phyloP scores from a whole-genome alignment of 1,284 basidiomycete species.

The Mycosarcoma mackinlayi region DNA sequence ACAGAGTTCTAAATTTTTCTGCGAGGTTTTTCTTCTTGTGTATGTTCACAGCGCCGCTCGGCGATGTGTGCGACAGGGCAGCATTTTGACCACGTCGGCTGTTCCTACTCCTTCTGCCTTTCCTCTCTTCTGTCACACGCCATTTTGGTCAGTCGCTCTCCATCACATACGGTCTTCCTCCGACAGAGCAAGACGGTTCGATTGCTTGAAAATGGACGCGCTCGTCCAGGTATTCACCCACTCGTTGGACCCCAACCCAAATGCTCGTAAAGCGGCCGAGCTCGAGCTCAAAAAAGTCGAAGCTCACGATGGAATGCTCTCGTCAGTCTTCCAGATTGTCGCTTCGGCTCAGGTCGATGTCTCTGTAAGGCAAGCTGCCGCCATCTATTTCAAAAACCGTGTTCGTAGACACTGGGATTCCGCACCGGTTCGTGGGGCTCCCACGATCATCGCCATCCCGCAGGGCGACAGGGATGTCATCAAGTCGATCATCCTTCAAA shows the following conservation, averaged over 20 bases:
- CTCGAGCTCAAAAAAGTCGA: constrained; percentile 65
- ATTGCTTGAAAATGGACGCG: constrained; percentile 36
- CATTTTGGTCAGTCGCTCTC: neutral
- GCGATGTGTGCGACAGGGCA: too few species aligned
- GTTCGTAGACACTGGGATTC: constrained; percentile 60
- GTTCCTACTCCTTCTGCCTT: constrained; percentile 4
- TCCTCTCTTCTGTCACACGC: neutral
- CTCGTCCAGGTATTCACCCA: constrained; percentile 49
- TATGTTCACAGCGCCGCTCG: too few species aligned
- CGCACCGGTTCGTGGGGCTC: constrained; percentile 20
- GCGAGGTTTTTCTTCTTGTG: neutral
- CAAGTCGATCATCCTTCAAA: constrained; percentile 50
- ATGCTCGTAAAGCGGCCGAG: constrained; percentile 63
- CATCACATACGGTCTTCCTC: too few species aligned
- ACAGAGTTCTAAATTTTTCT: constrained; percentile 9
- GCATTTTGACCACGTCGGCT: constrained; percentile 1
- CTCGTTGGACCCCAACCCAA: constrained; percentile 59
- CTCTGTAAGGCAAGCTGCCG: constrained; percentile 60
- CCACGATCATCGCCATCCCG: constrained; percentile 32
- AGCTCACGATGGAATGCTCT: constrained; percentile 63
- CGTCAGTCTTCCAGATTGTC: constrained; percentile 60
- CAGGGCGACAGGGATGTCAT: constrained; percentile 53
- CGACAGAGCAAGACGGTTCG: too few species aligned
- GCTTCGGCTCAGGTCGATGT: constrained; percentile 51
- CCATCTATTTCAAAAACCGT: constrained; percentile 67